phyloP scores from a whole-genome alignment of 148 eudicot genomes.

The Rhododendron kiyosumense region DNA sequence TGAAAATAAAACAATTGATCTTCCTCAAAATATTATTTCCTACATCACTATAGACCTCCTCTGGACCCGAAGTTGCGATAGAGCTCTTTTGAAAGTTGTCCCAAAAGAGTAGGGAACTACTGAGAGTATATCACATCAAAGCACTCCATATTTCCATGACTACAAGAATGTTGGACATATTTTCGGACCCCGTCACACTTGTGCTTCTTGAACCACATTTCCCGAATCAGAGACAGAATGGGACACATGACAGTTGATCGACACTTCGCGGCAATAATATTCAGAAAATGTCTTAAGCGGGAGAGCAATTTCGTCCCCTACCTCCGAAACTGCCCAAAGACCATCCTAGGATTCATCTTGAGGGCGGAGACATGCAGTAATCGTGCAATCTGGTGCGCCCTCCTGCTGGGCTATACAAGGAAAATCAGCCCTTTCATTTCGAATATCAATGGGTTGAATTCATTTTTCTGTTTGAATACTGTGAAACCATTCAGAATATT shows the following conservation, averaged over 20 bases:
- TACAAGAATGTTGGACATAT: not conserved
- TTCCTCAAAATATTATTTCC: not conserved
- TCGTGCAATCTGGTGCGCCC: not conserved
- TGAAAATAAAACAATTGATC: not conserved
- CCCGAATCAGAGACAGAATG: not conserved
- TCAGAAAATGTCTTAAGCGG: not conserved
- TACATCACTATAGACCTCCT: not conserved
- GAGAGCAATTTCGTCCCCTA: not conserved
- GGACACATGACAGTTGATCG: not conserved
- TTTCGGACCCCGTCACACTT: not conserved
- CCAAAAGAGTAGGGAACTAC: not conserved
- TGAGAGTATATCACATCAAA: not conserved
- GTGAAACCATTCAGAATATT: not conserved
- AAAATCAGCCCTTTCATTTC: not conserved
- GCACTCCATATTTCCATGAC: not conserved
- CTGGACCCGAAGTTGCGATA: not conserved
- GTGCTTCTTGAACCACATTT: not conserved
- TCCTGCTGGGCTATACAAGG: not conserved
- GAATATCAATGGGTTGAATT: not conserved
- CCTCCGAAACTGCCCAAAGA: not conserved
- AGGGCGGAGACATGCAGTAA: not conserved
- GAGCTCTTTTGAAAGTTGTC: not conserved
- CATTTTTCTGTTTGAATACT: not conserved
- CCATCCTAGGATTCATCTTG: not conserved
- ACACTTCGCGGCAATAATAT: not conserved